These are phyloP conservation scores for Jaapia argillacea DNA, from an alignment of 768 basidiomycete genomes.

Conservation along the genomic window DNA sequence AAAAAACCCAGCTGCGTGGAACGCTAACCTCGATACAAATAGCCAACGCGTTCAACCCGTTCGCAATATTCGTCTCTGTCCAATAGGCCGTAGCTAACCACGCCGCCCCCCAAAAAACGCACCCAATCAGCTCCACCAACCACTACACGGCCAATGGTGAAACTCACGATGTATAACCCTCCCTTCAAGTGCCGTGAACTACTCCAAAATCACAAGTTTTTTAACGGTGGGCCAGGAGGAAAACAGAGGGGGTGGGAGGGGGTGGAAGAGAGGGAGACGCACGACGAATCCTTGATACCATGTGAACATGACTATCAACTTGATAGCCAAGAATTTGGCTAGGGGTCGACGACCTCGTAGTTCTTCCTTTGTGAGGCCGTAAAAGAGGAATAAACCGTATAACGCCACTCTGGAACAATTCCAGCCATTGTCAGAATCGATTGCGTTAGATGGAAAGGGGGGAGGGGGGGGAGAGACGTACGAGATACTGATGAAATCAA, in stretches of 20 bases:
- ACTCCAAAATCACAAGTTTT: not conserved
- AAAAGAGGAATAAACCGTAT: constrained; percentile 80
- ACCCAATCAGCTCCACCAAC: not conserved
- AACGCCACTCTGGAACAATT: constrained; percentile 52
- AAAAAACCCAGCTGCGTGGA: not conserved
- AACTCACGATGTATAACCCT: too few relatives aligned
- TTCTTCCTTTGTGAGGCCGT: constrained; percentile 72
- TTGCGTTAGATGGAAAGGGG: constrained; percentile 1
- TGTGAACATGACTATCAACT: constrained; percentile 80
- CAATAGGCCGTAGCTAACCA: constrained; percentile 77
- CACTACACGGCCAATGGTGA: constrained; percentile 14
- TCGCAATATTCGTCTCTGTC: constrained; percentile 75
- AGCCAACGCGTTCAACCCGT: constrained; percentile 75
- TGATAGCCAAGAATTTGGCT: constrained; percentile 81
- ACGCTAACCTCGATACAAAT: constrained; percentile 70
- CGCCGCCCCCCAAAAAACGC: constrained; percentile 7
- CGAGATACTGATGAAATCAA: constrained; percentile 82
- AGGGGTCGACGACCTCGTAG: constrained; percentile 68
- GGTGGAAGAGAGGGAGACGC: not conserved
- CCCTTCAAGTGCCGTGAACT: constrained; percentile 62
- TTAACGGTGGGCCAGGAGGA: too few relatives aligned
- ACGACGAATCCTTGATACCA: constrained; percentile 81
- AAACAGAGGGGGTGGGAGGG: not conserved
- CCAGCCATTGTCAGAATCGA: not conserved
- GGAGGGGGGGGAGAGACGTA: constrained; percentile 17